phyloP scores from a whole-genome alignment of 2,329 filamentous ascomycete species.

The Trichoderma breve region DNA sequence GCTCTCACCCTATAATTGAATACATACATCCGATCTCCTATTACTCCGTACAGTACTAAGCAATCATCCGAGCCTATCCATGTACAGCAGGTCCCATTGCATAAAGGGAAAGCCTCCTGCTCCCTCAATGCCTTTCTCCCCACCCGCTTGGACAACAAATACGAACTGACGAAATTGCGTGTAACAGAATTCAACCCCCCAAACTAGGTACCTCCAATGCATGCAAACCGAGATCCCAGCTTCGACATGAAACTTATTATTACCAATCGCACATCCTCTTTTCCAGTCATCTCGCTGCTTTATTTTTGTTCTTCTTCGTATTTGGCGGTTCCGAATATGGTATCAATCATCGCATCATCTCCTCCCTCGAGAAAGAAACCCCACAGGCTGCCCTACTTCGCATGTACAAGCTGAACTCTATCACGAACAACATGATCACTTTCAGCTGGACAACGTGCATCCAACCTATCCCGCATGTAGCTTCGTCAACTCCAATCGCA shows the following conservation, averaged over 20 bases:
- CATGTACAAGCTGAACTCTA: not conserved
- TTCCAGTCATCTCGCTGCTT: not conserved
- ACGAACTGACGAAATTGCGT: constrained; percentile 1
- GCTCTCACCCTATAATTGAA: no score
- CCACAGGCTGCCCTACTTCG: not conserved
- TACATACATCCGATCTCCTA: not conserved
- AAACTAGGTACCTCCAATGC: not conserved
- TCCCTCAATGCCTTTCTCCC: not conserved
- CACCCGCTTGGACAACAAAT: not conserved
- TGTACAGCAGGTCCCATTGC: not conserved
- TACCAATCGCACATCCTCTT: not conserved
- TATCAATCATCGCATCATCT: not conserved
- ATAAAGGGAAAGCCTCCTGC: not conserved
- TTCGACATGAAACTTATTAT: not conserved
- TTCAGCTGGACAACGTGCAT: not conserved
- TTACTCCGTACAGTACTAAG: not conserved
- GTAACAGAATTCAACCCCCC: not conserved
- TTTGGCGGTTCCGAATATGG: not conserved
- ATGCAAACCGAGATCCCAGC: not conserved
- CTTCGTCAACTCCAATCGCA: not conserved
- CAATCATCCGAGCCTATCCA: not conserved
- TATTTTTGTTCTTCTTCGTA: not conserved
- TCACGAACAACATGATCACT: not conserved
- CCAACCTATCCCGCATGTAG: not conserved
- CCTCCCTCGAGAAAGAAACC: not conserved